A percentile compares a stretch with the other conserved stretches of the same genome.
Conservation (phyloP, 345 rosid genomes). For the Lagerstroemia speciosa region DNA sequence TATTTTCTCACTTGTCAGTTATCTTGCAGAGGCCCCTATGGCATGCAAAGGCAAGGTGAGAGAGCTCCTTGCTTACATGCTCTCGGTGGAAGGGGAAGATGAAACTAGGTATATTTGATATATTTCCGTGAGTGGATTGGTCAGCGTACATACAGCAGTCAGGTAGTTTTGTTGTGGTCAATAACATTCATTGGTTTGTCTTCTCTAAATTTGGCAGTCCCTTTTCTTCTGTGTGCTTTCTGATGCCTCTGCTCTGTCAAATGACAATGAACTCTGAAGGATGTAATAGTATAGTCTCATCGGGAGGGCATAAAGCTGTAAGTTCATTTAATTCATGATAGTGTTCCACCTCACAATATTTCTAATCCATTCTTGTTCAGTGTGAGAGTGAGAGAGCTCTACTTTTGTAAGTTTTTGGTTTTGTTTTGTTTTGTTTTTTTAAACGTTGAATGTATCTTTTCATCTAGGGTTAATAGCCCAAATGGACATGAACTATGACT, state of each 20-base stretch:
- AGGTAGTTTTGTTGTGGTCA: not conserved
- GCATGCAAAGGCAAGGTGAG: slow-evolving; percentile 67
- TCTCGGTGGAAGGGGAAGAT: slow-evolving; percentile 75
- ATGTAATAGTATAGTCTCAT: slow-evolving; percentile 45
- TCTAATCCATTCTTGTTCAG: not conserved
- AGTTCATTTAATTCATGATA: slow-evolving; percentile 16
- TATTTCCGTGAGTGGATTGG: not conserved
- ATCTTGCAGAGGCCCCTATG: slow-evolving; percentile 81
- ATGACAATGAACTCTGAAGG: slow-evolving; percentile 65
- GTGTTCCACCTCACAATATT: not conserved
- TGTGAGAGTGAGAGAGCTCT: not conserved
- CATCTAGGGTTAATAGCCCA: no score
- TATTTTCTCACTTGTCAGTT: slow-evolving; percentile 28
- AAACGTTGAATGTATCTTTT: not conserved
- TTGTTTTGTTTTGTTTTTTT: not conserved
- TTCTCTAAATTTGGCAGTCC: slow-evolving; percentile 37
- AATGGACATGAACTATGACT: no score
- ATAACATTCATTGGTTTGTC: not conserved
- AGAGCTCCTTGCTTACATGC: slow-evolving; percentile 67
- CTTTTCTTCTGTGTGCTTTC: slow-evolving; percentile 56
- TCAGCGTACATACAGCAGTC: not conserved
- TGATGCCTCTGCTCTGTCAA: slow-evolving; percentile 89
- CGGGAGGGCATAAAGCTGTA: slow-evolving; percentile 58
- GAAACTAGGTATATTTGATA: slow-evolving; percentile 59
- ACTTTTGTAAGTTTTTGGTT: not conserved